phyloP scores from a whole-genome alignment of 371 early-diverging fungal genomes.

The Mucor velutinosus region DNA sequence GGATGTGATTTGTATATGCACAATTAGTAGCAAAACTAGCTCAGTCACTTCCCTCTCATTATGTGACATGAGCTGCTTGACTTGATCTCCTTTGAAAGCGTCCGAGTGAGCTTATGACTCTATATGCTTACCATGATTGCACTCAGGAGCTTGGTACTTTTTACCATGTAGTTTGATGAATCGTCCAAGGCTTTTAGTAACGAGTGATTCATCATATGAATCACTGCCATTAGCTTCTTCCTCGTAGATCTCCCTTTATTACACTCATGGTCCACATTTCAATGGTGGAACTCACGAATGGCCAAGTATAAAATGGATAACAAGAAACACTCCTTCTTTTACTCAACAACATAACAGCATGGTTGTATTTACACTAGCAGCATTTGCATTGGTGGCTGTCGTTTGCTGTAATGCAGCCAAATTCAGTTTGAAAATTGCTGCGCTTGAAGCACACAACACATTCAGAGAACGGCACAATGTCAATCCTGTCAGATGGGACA shows the following conservation, averaged over 20 bases:
- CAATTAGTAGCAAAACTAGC: background rate
- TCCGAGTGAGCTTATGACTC: background rate
- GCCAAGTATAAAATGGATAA: background rate
- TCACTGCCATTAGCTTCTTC: background rate
- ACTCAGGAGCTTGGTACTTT: background rate
- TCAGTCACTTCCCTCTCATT: background rate
- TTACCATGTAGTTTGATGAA: background rate
- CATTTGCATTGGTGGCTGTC: too few relatives aligned
- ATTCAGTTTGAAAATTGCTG: background rate
- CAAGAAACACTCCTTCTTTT: background rate
- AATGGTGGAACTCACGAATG: background rate
- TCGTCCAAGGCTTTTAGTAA: background rate
- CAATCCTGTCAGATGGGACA: background rate
- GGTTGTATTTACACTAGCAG: background rate
- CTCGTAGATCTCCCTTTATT: background rate
- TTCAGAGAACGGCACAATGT: background rate
- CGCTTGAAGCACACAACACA: background rate
- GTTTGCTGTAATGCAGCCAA: background rate
- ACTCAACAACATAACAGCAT: background rate
- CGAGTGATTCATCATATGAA: background rate
- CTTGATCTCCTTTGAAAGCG: background rate
- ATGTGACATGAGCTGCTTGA: background rate
- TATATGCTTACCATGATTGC: background rate
- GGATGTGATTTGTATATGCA: background rate
- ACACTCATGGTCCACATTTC: background rate